A percentile compares a stretch with the other conserved stretches of the same genome.
These are phyloP conservation scores for Aristolochia contorta DNA, from an alignment of 164 flowering plant genomes.

Conservation along the genomic window DNA sequence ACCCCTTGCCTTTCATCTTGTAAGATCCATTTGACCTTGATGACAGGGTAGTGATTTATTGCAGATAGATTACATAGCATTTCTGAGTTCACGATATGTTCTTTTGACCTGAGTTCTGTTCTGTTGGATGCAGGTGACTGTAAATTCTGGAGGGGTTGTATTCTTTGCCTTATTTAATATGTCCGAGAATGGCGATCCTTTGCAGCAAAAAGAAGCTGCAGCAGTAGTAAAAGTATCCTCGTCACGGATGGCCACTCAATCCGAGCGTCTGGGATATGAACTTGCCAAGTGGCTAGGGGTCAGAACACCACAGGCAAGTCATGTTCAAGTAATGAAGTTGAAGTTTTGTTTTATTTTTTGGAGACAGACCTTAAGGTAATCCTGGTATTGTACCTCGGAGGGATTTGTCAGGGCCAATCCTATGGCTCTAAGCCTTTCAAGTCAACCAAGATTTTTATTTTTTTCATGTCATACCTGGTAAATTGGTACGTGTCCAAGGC, in stretches of 20 bases:
- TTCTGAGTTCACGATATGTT: not conserved
- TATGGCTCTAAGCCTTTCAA: no score
- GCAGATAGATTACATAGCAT: no score
- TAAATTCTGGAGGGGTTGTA: constrained; percentile 98
- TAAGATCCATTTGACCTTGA: no score
- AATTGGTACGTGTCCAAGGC: no score
- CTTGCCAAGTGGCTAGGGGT: constrained; percentile 93
- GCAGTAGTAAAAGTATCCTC: constrained; percentile 92
- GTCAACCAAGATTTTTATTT: no score
- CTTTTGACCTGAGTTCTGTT: not conserved
- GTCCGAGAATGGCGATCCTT: constrained; percentile 27
- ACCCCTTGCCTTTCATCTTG: no score
- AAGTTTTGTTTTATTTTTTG: no score
- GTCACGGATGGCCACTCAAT: constrained; percentile 98
- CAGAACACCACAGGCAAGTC: constrained; percentile 72
- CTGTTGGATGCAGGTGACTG: constrained; percentile 63
- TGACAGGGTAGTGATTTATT: no score
- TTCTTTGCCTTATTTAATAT: constrained; percentile 82
- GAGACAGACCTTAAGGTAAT: no score
- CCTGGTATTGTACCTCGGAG: no score
- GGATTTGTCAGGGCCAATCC: no score
- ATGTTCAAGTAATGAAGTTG: not conserved
- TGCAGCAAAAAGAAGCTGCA: constrained; percentile 66
- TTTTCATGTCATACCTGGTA: no score
- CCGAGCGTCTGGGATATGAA: constrained; percentile 97